Evolutionary conservation across 208 protist species (phyloP), one percentile per base, ranked within the genome.

Genomic region (Leishmania lainsoni): DNA sequence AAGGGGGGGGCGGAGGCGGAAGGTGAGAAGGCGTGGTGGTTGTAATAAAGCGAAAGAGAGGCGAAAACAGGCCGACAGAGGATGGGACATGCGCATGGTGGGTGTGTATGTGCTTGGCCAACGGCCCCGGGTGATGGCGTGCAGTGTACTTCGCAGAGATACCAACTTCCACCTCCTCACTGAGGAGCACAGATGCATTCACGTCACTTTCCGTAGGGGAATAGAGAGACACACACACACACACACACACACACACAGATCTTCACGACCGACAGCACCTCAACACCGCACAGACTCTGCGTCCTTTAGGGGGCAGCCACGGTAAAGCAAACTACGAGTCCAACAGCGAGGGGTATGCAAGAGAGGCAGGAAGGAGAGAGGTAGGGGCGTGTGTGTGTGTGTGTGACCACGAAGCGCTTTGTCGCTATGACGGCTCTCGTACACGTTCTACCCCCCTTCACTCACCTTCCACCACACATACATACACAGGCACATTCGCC

Each of bases 11-110:
- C n/a, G n/a, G n/a, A n/a, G n/a, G n/a, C n/a, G n/a, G 17, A 1
- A 0, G 52, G 42, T 26, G 20, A 17, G 26, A 39, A n/a, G 39
- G 3, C 0, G 20, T n/a, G 45, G 48, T 29, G 42, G 12, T 54
- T 17, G 69, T 73, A 73, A 73, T 73, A 73, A 26, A 73, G 42
- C 12, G 42, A 73, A 52, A 73, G 20, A 12, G 12, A 48, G 52
- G 45, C n/a, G 45, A 32, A 45, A 51, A 20, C 17, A 22, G 39
- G 45, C 26, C 26, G 69, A 29, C 6, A 14, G 45, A 45, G 26
- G 12, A 45, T 73, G 45, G 5, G 69, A 29, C 45, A 26, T 49
- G 68, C 39, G 39, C 68, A 20, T 73, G 26, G 42, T 26, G 68
- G 42, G 17, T 73, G 68, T 35, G 45, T 29, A 52, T n/a, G 26